These are phyloP conservation scores for Colletotrichum gloeosporioides DNA, from an alignment of 2,329 filamentous ascomycete species.

Conservation along the genomic window DNA sequence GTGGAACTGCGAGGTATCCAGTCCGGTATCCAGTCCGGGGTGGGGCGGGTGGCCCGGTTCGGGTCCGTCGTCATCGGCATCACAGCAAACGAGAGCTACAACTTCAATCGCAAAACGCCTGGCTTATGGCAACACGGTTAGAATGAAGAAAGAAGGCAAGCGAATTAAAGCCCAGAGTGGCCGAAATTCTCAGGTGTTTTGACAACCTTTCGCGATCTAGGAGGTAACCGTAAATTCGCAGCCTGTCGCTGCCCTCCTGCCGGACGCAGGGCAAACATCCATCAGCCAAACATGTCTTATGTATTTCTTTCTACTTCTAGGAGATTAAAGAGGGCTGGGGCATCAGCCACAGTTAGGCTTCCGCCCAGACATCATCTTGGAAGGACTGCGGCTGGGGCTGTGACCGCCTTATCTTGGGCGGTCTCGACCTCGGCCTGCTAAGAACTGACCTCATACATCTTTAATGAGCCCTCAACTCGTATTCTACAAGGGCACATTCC, in stretches of 20 bases:
- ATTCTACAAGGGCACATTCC: neutral
- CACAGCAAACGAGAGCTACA: neutral
- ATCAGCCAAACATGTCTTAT: neutral
- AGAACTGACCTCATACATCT: neutral
- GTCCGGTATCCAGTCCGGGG: slow-evolving; percentile 23
- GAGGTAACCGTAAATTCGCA: neutral
- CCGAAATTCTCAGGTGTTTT: neutral
- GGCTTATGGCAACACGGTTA: neutral
- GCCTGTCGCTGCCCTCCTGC: neutral
- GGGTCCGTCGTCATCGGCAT: neutral
- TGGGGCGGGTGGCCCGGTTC: neutral
- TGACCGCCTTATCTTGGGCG: neutral
- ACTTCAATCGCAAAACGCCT: neutral
- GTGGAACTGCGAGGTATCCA: slow-evolving; percentile 4
- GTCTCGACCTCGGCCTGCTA: neutral
- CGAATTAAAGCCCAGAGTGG: neutral
- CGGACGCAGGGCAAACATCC: neutral
- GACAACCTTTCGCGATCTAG: neutral
- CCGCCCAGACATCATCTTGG: neutral
- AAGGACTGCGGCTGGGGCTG: neutral
- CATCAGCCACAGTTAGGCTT: neutral
- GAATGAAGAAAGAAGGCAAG: neutral
- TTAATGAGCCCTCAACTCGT: neutral
- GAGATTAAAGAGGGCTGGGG: neutral
- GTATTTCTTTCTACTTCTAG: neutral